A percentile compares a stretch with the other conserved stretches of the same genome.
These are phyloP conservation scores for Syncephalastrum racemosum DNA, from an alignment of 371 early-diverging fungal genomes.

Conservation along the genomic window DNA sequence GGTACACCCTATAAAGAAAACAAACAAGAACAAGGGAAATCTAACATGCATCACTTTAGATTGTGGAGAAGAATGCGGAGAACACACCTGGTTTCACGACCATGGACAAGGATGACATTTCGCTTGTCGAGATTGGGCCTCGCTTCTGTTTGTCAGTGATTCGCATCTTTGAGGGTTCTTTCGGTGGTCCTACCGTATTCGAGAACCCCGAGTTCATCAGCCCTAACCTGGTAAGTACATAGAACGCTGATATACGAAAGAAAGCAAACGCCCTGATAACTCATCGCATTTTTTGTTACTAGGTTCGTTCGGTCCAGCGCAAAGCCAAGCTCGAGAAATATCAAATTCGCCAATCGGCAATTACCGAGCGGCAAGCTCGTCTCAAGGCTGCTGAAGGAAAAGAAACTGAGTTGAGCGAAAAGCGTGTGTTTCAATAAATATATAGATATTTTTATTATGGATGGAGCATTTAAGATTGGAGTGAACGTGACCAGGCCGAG, in stretches of 20 bases:
- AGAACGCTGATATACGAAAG: background rate
- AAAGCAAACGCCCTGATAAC: background rate
- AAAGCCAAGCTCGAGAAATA: conserved; percentile 59
- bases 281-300: background rate
- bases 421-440: conserved; percentile 55
- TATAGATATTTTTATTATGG: background rate
- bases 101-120: conserved; percentile 68
- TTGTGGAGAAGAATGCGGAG: conserved; percentile 54
- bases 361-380: conserved; percentile 47
- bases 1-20: conserved; percentile 37
- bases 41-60: conserved; percentile 19
- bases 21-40: conserved; percentile 11
- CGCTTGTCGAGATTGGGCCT: conserved; percentile 96
- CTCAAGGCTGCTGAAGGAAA: conserved; percentile 50
- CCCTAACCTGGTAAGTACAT: conserved; percentile 63
- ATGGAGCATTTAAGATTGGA: too few relatives aligned
- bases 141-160: conserved; percentile 92
- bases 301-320: conserved; percentile 41
- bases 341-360: conserved; percentile 48
- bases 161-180: conserved; percentile 92
- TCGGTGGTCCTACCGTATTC: conserved; percentile 89
- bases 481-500: too few relatives aligned
- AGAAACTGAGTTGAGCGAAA: conserved; percentile 56
- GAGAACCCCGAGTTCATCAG: conserved; percentile 87
- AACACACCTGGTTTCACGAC: conserved; percentile 53